A percentile compares a stretch with the other conserved stretches of the same genome.
Evolutionary conservation across 805 yeast genomes (phyloP).

Genomic region (Candida sonorensis): DNA sequence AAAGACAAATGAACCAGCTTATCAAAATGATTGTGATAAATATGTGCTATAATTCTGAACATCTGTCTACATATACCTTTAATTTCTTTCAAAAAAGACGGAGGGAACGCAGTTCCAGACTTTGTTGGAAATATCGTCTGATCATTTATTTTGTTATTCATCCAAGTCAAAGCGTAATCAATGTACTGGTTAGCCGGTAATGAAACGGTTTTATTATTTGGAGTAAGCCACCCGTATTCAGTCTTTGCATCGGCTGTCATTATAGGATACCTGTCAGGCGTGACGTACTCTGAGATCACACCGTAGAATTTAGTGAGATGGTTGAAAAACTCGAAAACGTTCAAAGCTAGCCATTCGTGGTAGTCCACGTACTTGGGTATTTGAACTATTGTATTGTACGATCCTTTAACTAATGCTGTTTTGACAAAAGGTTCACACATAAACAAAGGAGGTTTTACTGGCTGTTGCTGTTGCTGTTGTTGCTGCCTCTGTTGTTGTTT

Average conservation of each 20-base stretch:
- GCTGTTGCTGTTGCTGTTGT: slow-evolving; percentile 15
- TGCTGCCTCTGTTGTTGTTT: slow-evolving; percentile 24
- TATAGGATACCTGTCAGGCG: slow-evolving; percentile 82
- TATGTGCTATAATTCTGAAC: slow-evolving; percentile 93
- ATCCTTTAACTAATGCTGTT: slow-evolving; percentile 92
- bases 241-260: slow-evolving; percentile 95
- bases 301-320: slow-evolving; percentile 85
- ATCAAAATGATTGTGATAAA: slow-evolving; percentile 92
- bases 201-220: slow-evolving; percentile 66
- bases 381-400: slow-evolving; percentile 92
- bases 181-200: slow-evolving; percentile 92
- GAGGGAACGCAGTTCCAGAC: slow-evolving; percentile 84
- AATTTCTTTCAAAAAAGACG: slow-evolving; percentile 72
- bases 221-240: slow-evolving; percentile 81
- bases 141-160: slow-evolving; percentile 79
- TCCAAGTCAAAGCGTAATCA: slow-evolving; percentile 88
- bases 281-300: slow-evolving; percentile 83
- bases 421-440: slow-evolving; percentile 89
- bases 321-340: slow-evolving; percentile 82
- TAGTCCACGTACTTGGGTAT: slow-evolving; percentile 90
- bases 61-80: slow-evolving; percentile 85
- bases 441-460: slow-evolving; percentile 49
- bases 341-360: slow-evolving; percentile 94
- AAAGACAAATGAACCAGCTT: slow-evolving; percentile 83
- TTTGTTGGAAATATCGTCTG: slow-evolving; percentile 89